Evolutionary conservation across 768 basidiomycete genomes (phyloP).

Genomic region (Dioszegia crocea): DNA sequence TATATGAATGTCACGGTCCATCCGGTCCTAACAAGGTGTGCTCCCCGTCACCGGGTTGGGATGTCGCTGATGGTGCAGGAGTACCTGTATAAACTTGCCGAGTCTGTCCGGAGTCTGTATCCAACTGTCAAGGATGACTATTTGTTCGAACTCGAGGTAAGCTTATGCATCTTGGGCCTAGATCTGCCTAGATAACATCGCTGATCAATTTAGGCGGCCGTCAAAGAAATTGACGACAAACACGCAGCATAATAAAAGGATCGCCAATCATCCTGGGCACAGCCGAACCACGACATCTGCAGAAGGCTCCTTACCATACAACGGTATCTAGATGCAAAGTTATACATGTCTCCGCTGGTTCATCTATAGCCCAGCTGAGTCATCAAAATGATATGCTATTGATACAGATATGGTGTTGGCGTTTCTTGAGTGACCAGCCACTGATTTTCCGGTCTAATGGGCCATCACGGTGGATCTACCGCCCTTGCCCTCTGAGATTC

Average conservation of each 20-base stretch:
- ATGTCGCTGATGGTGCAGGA: slow-evolving; percentile 56
- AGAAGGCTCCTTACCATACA: too few species aligned
- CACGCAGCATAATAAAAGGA: background rate
- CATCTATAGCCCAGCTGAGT: too few species aligned
- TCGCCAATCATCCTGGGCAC: too few species aligned
- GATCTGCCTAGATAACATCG: background rate
- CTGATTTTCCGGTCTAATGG: slow-evolving; percentile 20
- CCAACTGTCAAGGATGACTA: slow-evolving; percentile 46
- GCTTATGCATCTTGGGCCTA: background rate
- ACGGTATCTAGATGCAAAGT: too few species aligned
- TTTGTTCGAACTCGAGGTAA: slow-evolving; percentile 46
- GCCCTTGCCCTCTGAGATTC: slow-evolving; percentile 22
- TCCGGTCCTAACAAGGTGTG: slow-evolving; percentile 84
- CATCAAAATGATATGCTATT: background rate
- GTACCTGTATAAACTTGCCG: slow-evolving; percentile 74
- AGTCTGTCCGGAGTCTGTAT: slow-evolving; percentile 64
- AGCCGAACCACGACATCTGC: too few species aligned
- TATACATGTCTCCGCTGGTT: background rate
- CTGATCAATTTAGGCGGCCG: slow-evolving; percentile 3
- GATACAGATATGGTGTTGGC: too few species aligned
- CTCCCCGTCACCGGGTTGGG: background rate
- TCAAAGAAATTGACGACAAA: background rate
- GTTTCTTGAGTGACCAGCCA: too few species aligned
- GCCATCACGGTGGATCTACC: slow-evolving; percentile 18
- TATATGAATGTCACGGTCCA: slow-evolving; percentile 73